These are phyloP conservation scores for Leccinum fallax DNA, from an alignment of 1,284 basidiomycete species.

Conservation along the genomic window DNA sequence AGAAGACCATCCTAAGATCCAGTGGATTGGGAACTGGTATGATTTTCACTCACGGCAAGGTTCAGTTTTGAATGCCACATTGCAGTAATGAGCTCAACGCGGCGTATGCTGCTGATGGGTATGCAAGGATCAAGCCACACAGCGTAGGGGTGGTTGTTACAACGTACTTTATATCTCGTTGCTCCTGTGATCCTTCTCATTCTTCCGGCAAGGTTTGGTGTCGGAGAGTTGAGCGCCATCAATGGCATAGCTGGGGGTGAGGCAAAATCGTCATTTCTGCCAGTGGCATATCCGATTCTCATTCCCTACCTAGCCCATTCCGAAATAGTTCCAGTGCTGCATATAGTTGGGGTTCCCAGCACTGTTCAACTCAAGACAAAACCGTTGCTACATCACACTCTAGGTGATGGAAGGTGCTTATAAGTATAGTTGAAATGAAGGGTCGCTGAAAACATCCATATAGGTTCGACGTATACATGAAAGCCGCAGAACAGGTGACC, in stretches of 20 bases:
- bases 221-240: conserved; percentile 85
- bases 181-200: conserved; percentile 2
- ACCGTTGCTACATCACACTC: conserved; percentile 82
- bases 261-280: not conserved
- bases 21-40: conserved; percentile 92
- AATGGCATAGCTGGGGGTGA: conserved; percentile 77
- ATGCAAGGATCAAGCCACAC: conserved; percentile 80
- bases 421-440: not conserved
- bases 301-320: conserved; percentile 59
- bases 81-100: conserved; percentile 84
- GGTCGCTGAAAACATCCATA: conserved; percentile 7
- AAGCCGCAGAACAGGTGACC: conserved; percentile 79
- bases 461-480: conserved; percentile 77
- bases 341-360: conserved; percentile 88
- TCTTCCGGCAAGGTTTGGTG: conserved; percentile 71
- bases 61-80: conserved; percentile 3
- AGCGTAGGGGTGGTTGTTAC: conserved; percentile 76
- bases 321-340: conserved; percentile 91
- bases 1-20: conserved; percentile 76
- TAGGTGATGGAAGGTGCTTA: conserved; percentile 75
- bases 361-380: conserved; percentile 70
- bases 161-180: conserved; percentile 50
- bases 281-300: not conserved
- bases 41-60: not conserved
- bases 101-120: conserved; percentile 93